phyloP scores from a whole-genome alignment of 2,329 filamentous ascomycete genomes.

The Aureobasidium lini region DNA sequence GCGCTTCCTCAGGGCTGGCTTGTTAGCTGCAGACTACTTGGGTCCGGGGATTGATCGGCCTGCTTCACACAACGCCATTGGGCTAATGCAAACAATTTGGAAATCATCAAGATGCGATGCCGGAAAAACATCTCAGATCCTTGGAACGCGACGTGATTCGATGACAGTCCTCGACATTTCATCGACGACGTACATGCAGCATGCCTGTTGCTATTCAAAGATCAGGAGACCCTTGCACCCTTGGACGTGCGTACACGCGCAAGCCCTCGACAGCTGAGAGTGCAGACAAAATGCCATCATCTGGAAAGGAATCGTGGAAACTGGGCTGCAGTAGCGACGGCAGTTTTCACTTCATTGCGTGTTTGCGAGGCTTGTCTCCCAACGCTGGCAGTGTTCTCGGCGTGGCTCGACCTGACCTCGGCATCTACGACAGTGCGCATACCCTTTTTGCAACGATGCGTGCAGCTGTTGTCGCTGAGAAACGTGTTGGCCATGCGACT shows the following conservation, averaged over 20 bases:
- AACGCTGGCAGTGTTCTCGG: not conserved
- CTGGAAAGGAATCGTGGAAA: not conserved
- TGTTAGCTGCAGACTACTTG: not conserved
- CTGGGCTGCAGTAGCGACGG: constrained; percentile 9
- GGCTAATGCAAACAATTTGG: constrained; percentile 1
- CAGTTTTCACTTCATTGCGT: not conserved
- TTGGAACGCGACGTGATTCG: not conserved
- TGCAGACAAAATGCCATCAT: constrained; percentile 1
- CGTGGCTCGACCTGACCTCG: not conserved
- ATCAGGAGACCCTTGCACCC: not conserved
- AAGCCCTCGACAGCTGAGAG: not conserved
- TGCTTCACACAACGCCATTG: not conserved
- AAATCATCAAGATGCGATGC: not conserved
- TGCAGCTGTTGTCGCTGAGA: not conserved
- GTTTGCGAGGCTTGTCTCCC: not conserved
- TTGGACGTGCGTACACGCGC: not conserved
- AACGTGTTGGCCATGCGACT: constrained; percentile 4
- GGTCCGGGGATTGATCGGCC: not conserved
- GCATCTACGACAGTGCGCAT: not conserved
- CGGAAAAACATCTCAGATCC: not conserved
- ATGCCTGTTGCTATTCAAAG: constrained; percentile 6
- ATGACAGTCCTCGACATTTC: not conserved
- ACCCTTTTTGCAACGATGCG: not conserved
- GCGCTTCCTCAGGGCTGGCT: not conserved
- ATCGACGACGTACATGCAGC: not conserved